These are phyloP conservation scores for Kazachstania viticola DNA, from an alignment of 805 yeast genomes.

Conservation along the genomic window DNA sequence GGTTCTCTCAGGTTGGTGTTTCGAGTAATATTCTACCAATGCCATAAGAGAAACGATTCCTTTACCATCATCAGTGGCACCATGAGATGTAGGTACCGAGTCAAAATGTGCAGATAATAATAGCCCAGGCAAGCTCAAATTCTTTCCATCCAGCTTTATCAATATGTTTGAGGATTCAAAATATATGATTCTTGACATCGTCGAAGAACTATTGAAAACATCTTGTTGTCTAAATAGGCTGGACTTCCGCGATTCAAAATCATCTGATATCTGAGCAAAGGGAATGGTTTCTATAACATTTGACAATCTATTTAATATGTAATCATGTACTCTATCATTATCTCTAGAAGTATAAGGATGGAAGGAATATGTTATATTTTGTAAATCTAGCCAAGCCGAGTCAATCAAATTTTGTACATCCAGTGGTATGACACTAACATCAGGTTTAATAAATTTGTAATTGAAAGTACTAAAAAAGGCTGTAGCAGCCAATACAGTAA, in stretches of 20 bases:
- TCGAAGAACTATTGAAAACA: constrained; percentile 33
- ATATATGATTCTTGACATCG: constrained; percentile 43
- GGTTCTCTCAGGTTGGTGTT: constrained; percentile 53
- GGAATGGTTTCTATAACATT: constrained; percentile 20
- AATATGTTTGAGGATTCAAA: constrained; percentile 76
- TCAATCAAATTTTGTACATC: constrained; percentile 22
- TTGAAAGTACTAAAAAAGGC: no score
- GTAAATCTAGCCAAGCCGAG: constrained; percentile 59
- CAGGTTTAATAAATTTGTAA: no score
- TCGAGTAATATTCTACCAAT: constrained; percentile 39
- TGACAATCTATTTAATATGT: constrained; percentile 36
- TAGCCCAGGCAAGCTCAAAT: constrained; percentile 49
- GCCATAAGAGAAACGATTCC: constrained; percentile 78
- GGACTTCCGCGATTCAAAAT: constrained; percentile 28
- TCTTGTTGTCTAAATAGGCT: constrained; percentile 41
- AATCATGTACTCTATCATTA: constrained; percentile 68
- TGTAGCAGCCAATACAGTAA: no score
- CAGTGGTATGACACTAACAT: no score
- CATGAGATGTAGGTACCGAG: constrained; percentile 76
- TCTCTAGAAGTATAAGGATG: constrained; percentile 76
- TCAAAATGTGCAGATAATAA: constrained; percentile 80
- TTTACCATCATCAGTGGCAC: constrained; percentile 88
- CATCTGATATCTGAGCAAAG: constrained; percentile 29
- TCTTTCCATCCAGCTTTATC: constrained; percentile 59
- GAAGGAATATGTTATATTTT: constrained; percentile 47